These are phyloP conservation scores for Lasiodiplodia gonubiensis DNA, from an alignment of 2,329 filamentous ascomycete species.

Conservation along the genomic window DNA sequence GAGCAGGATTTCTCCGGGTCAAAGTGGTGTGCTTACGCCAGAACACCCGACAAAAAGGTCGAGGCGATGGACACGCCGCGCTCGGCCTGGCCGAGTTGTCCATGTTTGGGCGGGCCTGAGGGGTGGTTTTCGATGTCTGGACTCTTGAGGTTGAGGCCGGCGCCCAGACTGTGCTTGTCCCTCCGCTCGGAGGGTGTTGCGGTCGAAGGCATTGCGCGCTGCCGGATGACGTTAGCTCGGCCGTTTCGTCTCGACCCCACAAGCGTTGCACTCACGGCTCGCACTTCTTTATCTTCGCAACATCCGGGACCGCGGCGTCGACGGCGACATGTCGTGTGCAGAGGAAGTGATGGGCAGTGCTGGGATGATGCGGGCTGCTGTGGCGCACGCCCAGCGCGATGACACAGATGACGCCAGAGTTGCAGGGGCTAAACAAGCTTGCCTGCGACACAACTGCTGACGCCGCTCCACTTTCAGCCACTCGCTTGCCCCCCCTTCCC, in stretches of 20 bases:
- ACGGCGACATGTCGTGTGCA: constrained; percentile 15
- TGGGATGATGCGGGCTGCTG: background rate
- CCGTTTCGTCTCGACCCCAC: background rate
- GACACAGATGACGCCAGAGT: constrained; percentile 27
- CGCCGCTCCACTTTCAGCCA: constrained; percentile 5
- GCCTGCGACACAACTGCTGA: constrained; percentile 1
- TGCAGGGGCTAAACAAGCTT: constrained; percentile 26
- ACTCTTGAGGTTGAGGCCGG: constrained; percentile 52
- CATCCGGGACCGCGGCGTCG: background rate
- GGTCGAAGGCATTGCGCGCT: constrained; percentile 12
- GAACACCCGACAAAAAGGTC: constrained; percentile 56
- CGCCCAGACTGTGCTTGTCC: constrained; percentile 47
- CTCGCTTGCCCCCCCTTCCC: background rate
- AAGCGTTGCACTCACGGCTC: constrained; percentile 1
- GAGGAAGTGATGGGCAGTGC: background rate
- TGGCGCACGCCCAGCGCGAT: constrained; percentile 26
- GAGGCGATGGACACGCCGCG: constrained; percentile 57
- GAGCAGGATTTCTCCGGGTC: background rate
- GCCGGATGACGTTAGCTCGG: constrained; percentile 8
- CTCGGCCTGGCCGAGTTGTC: constrained; percentile 55
- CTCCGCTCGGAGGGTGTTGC: constrained; percentile 34
- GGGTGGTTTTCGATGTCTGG: constrained; percentile 50
- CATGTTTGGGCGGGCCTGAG: constrained; percentile 53
- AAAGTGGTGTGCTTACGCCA: constrained; percentile 46
- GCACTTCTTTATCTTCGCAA: background rate